Evolutionary conservation across 2,329 filamentous ascomycete genomes (phyloP), one percentile per base, ranked within the genome.

Genomic region (Cladophialophora bantiana): DNA sequence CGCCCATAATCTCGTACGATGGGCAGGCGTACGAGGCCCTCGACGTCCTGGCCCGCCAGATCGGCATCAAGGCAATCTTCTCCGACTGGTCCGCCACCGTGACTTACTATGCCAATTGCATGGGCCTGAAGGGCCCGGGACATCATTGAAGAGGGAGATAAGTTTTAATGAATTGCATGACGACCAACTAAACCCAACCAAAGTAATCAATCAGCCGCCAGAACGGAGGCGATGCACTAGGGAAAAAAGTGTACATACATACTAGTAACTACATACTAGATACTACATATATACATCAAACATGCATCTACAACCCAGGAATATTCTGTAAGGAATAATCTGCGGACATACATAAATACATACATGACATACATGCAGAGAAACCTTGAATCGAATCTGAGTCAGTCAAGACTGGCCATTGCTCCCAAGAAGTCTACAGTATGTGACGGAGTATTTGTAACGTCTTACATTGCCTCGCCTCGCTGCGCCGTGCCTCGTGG

Each of bases 41-140:
- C 42, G 85, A 92, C 71, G 87, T 90, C 1, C 78, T 92, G 66
- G 85, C 82, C 2, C 80, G 83, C 70, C 78, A 91, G 72, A 85
- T 91, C 9, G 84, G 85, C 0, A 85, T 90, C 13, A 77, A 79
- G 35, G 88, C 83, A 4, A 83, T 92, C 68, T 92, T 92, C 72
- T 84, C 85, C 3, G 90, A 92, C 75, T 92, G 89, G 90, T 85
- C 85, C 15, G 86, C 87, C 10, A 90, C 89, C 0, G 84, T 87
- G 7, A 90, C 88, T 0, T 91, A 89, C 71, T 92, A 90, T 77
- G 89, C 89, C 70, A 92, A 90, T 73, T 92, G 89, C 78, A 87
- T 91, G 70, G 84, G 79, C 0, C 53, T 77, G 66, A 70, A 73
- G 60, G 65, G 71, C 0, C 68, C 68, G 15, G 59, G 61, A 26